A percentile compares a stretch with the other conserved stretches of the same genome.
These are phyloP conservation scores for Magnolia changhungtana DNA, from an alignment of 164 flowering plant species.

Conservation along the genomic window DNA sequence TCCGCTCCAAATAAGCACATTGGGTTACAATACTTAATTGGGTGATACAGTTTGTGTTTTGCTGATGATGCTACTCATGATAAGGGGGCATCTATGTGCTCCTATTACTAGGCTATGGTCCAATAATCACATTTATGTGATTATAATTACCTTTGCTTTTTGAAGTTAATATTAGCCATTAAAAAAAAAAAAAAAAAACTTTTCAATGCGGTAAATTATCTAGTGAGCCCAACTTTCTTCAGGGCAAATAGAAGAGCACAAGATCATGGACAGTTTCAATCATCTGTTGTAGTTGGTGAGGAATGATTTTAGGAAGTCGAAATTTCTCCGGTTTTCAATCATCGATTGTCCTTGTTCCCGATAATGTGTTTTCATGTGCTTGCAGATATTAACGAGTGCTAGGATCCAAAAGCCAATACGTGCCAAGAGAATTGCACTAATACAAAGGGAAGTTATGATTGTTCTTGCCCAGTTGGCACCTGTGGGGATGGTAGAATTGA, in stretches of 20 bases:
- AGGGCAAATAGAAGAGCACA: background rate
- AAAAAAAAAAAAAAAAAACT: too few species aligned
- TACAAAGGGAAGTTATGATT: background rate
- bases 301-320: background rate
- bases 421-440: background rate
- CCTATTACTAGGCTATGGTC: too few species aligned
- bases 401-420: background rate
- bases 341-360: background rate
- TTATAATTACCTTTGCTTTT: too few species aligned
- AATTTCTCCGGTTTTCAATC: too few species aligned
- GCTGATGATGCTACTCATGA: too few species aligned
- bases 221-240: background rate
- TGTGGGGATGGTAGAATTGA: background rate
- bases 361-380: background rate
- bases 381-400: slow-evolving; percentile 2
- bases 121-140: too few species aligned
- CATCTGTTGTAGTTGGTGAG: background rate
- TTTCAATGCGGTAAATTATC: too few species aligned
- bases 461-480: background rate
- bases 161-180: too few species aligned
- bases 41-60: too few species aligned
- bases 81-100: too few species aligned
- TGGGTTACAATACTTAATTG: too few species aligned
- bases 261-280: background rate
- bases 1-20: too few species aligned